Percentiles rank a stretch among this genome's conserved stretches.
Evolutionary conservation across 306 rosid species (phyloP).

Genomic region (apple (Malus domestica)): DNA sequence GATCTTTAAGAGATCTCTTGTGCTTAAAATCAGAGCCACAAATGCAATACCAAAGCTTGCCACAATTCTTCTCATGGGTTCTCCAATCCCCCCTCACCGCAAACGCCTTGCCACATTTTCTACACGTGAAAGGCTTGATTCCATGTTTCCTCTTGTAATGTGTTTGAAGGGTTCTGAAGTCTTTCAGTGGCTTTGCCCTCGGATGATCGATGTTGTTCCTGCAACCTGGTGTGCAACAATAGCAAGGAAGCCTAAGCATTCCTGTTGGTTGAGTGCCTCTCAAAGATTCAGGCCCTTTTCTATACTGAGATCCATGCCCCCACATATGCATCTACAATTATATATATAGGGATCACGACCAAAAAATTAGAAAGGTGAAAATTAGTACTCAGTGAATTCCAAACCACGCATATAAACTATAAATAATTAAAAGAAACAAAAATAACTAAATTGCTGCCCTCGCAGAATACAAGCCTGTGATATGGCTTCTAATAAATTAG

Average conservation of each 20-base stretch:
- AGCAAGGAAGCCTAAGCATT: conserved; percentile 91
- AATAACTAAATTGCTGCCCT: neutral
- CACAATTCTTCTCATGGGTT: conserved; percentile 95
- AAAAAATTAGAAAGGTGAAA: neutral
- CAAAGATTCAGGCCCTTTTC: conserved; percentile 96
- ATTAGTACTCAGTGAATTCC: neutral
- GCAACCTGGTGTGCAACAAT: conserved; percentile 91
- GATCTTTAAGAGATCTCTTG: conserved; percentile 90
- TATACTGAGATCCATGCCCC: conserved; percentile 98
- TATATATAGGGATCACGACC: neutral
- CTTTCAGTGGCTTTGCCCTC: conserved; percentile 79
- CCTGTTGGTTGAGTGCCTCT: conserved; percentile 97
- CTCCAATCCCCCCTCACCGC: conserved; percentile 98
- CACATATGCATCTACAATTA: conserved; percentile 89
- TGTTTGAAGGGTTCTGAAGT: conserved; percentile 92
- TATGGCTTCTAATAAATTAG: neutral
- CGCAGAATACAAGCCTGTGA: neutral
- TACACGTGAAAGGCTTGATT: conserved; percentile 88
- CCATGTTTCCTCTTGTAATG: conserved; percentile 98
- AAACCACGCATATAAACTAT: neutral
- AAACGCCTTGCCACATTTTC: conserved; percentile 91
- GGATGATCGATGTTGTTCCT: conserved; percentile 95
- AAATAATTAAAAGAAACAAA: neutral
- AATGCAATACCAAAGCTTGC: conserved; percentile 91
- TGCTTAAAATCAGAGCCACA: conserved; percentile 98